These are phyloP conservation scores for Collybiopsis luxurians DNA, from an alignment of 768 basidiomycete species.

Conservation along the genomic window DNA sequence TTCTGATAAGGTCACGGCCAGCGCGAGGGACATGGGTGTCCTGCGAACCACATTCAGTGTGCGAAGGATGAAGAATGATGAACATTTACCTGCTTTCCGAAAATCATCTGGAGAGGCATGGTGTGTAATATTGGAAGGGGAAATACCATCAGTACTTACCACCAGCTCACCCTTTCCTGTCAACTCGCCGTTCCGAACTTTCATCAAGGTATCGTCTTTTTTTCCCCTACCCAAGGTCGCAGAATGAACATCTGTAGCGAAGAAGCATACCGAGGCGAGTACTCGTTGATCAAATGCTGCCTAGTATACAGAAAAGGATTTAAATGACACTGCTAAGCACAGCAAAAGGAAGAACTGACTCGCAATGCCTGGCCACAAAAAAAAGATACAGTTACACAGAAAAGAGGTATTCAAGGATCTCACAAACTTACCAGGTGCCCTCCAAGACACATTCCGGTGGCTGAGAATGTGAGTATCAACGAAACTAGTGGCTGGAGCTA, in stretches of 20 bases:
- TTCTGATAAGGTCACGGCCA: constrained; percentile 84
- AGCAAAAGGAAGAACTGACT: constrained; percentile 23
- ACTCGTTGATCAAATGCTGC: constrained; percentile 87
- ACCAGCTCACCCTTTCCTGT: constrained; percentile 80
- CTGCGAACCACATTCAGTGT: constrained; percentile 31
- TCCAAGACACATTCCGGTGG: constrained; percentile 90
- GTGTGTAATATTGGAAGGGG: neutral
- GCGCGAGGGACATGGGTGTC: constrained; percentile 91
- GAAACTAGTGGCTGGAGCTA: no score
- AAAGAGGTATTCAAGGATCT: constrained; percentile 2
- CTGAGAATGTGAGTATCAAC: constrained; percentile 32
- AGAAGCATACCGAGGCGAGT: constrained; percentile 86
- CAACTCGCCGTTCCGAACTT: constrained; percentile 74
- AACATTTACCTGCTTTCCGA: constrained; percentile 79
- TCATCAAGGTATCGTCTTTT: constrained; percentile 76
- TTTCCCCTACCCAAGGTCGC: constrained; percentile 85
- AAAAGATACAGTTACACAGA: constrained; percentile 5
- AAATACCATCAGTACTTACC: constrained; percentile 39
- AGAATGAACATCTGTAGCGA: constrained; percentile 90
- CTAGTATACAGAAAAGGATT: constrained; percentile 40
- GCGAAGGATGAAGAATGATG: neutral
- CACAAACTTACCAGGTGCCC: constrained; percentile 69
- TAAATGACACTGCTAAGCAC: neutral
- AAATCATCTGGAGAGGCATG: constrained; percentile 67
- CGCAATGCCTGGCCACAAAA: constrained; percentile 33